Percentiles rank a stretch among this genome's conserved stretches.
Conservation (phyloP, 108 stramenopile genomes). For the Skeletonema tropicum region DNA sequence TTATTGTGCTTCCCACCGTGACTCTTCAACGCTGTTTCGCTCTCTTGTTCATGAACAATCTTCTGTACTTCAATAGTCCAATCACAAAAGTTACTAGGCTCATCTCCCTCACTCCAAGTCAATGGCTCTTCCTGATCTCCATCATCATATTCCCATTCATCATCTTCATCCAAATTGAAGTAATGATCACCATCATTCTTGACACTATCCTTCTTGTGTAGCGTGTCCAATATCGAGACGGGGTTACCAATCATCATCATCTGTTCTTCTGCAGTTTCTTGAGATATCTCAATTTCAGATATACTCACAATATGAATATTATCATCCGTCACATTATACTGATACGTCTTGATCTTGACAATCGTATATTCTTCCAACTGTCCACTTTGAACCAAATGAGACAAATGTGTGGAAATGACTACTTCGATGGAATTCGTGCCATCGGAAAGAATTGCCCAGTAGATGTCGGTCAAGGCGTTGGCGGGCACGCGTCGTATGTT, state of each 20-base stretch:
- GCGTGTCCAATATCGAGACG: slow-evolving; percentile 35
- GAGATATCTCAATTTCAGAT: slow-evolving; percentile 15
- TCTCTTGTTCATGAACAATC: slow-evolving; percentile 5
- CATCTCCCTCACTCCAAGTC: slow-evolving; percentile 42
- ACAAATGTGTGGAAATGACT: slow-evolving; percentile 46
- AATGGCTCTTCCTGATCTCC: slow-evolving; percentile 41
- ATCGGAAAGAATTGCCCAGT: slow-evolving; percentile 49
- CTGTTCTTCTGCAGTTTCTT: background rate
- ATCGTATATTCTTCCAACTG: slow-evolving; percentile 37
- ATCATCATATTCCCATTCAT: slow-evolving; percentile 40
- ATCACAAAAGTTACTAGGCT: slow-evolving; percentile 41
- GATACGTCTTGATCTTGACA: slow-evolving; percentile 39
- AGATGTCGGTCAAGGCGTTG: slow-evolving; percentile 49
- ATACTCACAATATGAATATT: slow-evolving; percentile 49
- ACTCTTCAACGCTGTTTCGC: background rate
- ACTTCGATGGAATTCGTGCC: slow-evolving; percentile 43
- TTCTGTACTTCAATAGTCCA: slow-evolving; percentile 47
- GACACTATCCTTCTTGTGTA: slow-evolving; percentile 22
- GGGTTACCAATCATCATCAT: slow-evolving; percentile 36
- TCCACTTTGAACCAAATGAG: slow-evolving; percentile 34
- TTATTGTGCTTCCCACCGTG: slow-evolving; percentile 7
- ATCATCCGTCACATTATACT: slow-evolving; percentile 53
- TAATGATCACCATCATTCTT: slow-evolving; percentile 45
- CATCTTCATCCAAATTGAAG: slow-evolving; percentile 40
- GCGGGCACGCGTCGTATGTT: slow-evolving; percentile 52